Base-by-base conservation (phyloP, 2,329 filamentous ascomycete genomes). In the Aciculosporium take region DNA sequence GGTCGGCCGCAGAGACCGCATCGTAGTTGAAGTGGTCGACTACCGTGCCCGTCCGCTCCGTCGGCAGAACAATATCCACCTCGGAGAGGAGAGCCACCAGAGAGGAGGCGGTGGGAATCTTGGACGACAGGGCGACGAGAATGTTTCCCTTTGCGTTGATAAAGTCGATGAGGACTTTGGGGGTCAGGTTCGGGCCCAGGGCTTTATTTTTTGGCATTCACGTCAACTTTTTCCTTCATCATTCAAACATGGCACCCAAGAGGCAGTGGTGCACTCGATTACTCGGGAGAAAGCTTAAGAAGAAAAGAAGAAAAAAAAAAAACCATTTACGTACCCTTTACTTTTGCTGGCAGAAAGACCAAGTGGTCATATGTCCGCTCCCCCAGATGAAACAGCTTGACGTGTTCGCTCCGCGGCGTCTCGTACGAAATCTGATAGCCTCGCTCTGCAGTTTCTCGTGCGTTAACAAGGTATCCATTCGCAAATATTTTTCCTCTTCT, bases 11-110 rank as follows among this genome's bases (percentile, higher is more conserved):
- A 31, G 81, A 85, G 25, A 74, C 52, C 43, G 73, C 70, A 56
- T 96, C 89, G 65, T 91, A 91, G 67, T 85, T 83, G 76, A 96
- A 95, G 69, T 98, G 91, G 64, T 96, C 91, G 46, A 96, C 81
- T 5, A 94, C 81, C 44, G 89, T 69, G 43, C 84, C 79, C 42
- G 81, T 85, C 55, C 88, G 84, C 63, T 94, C 89, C 28, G 76
- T 65, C 30, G 91, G 85, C n/a, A 95, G 75, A 50, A 79, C 71
- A 55, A 98, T 83, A 57, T 95, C 89, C 59, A 95, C 72, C 64
- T 96, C 87, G 54, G 84, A 68, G 39, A 96, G 82, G 43, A 94
- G 71, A 32, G 82, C 81, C 49, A 79, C 77, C 52, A 95, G 66
- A 37, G 84, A 77, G 41, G 75, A 77, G 12, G 89, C 79, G 3